Conservation (phyloP, 345 rosid genomes). For the Passiflora organensis region DNA sequence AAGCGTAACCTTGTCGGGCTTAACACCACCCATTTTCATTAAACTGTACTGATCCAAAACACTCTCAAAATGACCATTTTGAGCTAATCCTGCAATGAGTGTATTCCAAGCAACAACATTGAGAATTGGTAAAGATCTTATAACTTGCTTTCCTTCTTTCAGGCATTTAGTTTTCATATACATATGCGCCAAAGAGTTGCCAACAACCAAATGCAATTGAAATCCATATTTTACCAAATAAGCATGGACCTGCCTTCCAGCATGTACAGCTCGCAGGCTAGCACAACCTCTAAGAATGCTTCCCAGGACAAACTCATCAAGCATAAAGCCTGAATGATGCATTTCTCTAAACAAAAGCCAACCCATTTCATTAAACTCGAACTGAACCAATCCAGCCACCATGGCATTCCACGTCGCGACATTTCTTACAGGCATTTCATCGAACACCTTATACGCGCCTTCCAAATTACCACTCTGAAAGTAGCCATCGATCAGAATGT, state of each 20-base stretch:
- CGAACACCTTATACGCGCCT: constrained; percentile 53
- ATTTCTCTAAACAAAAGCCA: constrained; percentile 46
- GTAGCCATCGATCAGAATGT: constrained; percentile 59
- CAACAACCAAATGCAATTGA: constrained; percentile 46
- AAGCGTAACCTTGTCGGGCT: constrained; percentile 59
- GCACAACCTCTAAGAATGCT: constrained; percentile 68
- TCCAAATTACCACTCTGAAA: constrained; percentile 39
- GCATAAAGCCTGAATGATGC: constrained; percentile 43
- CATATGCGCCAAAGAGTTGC: constrained; percentile 69
- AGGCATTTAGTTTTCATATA: constrained; percentile 60
- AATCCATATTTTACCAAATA: constrained; percentile 46
- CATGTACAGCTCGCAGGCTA: constrained; percentile 35
- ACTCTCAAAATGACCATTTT: constrained; percentile 47
- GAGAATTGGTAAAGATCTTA: constrained; percentile 41
- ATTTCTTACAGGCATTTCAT: constrained; percentile 58
- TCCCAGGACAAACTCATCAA: constrained; percentile 58
- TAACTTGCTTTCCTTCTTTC: constrained; percentile 54
- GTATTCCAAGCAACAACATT: constrained; percentile 69
- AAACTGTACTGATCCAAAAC: constrained; percentile 43
- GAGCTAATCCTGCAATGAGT: constrained; percentile 61
- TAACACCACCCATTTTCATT: constrained; percentile 54
- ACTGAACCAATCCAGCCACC: constrained; percentile 48
- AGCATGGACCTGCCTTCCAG: constrained; percentile 58
- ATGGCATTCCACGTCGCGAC: constrained; percentile 66
- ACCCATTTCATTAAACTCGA: constrained; percentile 54